Conservation (phyloP, 1,284 basidiomycete genomes). For the Phylloporus gajari region DNA sequence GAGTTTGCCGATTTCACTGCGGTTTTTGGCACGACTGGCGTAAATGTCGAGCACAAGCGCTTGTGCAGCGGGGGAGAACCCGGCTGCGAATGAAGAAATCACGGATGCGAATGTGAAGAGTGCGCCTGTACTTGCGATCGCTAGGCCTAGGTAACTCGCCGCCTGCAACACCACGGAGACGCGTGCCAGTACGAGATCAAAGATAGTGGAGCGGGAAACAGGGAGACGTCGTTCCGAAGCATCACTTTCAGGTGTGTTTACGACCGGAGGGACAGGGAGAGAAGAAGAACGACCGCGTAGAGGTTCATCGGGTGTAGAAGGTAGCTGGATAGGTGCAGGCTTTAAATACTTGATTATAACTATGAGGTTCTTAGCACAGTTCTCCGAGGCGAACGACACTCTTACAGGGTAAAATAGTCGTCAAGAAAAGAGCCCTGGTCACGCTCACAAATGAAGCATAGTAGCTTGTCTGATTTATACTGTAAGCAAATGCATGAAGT, state of each 20-base stretch:
- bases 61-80: conserved; percentile 72
- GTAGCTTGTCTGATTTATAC: conserved; percentile 72
- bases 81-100: conserved; percentile 63
- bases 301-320: conserved; percentile 45
- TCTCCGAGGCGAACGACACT: conserved; percentile 12
- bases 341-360: conserved; percentile 67
- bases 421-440: conserved; percentile 68
- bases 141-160: conserved; percentile 63
- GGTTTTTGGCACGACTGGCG: conserved; percentile 52
- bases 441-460: conserved; percentile 74
- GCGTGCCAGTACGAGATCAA: conserved; percentile 73
- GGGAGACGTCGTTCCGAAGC: conserved; percentile 9
- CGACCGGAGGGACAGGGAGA: conserved; percentile 16
- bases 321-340: conserved; percentile 50
- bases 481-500: conserved; percentile 12
- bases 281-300: conserved; percentile 33
- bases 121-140: conserved; percentile 51
- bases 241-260: conserved; percentile 26
- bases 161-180: conserved; percentile 69
- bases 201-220: conserved; percentile 54
- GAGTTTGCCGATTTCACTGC: conserved; percentile 65
- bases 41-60: conserved; percentile 75
- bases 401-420: conserved; percentile 75
- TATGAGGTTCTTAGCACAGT: conserved; percentile 36
- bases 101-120: conserved; percentile 62